These are phyloP conservation scores for Chalciporus pseudorubinellus DNA, from an alignment of 768 basidiomycete species.

Conservation along the genomic window DNA sequence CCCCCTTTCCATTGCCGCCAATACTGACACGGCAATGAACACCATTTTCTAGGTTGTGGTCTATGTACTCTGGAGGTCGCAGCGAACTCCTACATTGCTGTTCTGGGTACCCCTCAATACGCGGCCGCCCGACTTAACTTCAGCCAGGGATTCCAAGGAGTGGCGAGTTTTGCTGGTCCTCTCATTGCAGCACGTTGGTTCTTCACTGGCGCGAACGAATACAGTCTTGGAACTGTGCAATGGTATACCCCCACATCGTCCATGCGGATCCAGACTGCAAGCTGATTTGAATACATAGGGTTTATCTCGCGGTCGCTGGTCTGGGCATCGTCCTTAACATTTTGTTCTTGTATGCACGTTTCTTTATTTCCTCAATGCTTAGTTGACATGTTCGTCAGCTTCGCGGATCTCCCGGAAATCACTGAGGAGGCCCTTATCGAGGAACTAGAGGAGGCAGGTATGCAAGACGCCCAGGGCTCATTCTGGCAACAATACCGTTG, in stretches of 20 bases:
- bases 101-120: conserved; percentile 63
- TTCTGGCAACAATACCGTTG: conserved; percentile 72
- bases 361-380: not conserved
- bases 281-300: conserved; percentile 37
- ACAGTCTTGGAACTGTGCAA: conserved; percentile 63
- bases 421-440: conserved; percentile 60
- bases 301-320: conserved; percentile 62
- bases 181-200: conserved; percentile 76
- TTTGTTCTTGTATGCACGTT: conserved; percentile 54
- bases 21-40: not conserved
- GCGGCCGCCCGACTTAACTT: conserved; percentile 77
- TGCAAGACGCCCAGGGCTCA: conserved; percentile 44
- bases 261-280: not conserved
- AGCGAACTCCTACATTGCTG: conserved; percentile 78
- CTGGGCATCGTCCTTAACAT: conserved; percentile 61
- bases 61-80: conserved; percentile 67
- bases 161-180: conserved; percentile 71
- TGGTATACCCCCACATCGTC: conserved; percentile 36
- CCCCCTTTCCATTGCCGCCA: not conserved
- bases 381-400: conserved; percentile 36
- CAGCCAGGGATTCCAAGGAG: conserved; percentile 76
- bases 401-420: conserved; percentile 67
- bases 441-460: conserved; percentile 44
- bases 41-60: conserved; percentile 48
- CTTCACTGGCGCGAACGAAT: conserved; percentile 63